Evolutionary conservation across 345 rosid genomes (phyloP), one percentile per base, ranked within the genome.

Genomic region (Anacardium occidentale): DNA sequence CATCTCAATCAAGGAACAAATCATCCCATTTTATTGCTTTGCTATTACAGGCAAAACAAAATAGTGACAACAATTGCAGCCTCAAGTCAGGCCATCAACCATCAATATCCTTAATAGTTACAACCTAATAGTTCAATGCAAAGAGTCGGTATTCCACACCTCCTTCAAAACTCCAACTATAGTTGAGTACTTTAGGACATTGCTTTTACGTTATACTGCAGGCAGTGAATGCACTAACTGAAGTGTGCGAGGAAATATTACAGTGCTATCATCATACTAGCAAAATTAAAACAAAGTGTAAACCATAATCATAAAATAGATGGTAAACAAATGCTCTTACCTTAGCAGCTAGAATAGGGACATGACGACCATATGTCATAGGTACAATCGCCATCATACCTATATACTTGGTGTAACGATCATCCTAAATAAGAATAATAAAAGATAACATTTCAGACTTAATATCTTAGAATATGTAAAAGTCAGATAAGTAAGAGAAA

Each of bases 301-400:
- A 29, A 18, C 10, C 32, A n/a, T 22, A 42, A 42, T 45, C n/a
- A 63, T 21, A 22, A 51, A 22, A 24, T 57, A 69, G 50, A 40
- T 53, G 20, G 65, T 13, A 51, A 11, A 64, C 11, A 21, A 74
- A 69, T 55, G 21, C 66, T 44, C 58, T 70, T 68, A 94, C 98
- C 98, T 80, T 92, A 76, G 92, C 95, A 44, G 90, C 70, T 51
- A 94, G 90, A 69, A 94, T 92, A 70, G 95, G 98, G 76, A 94
- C 95, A 81, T 89, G 95, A 21, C 97, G 98, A 42, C 98, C 98
- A 78, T 89, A 94, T 67, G 98, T 94, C 98, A 94, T 86, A 67
- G 98, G 98, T 70, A 94, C 98, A 79, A 94, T 92, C 50, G 92
- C 98, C 89, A 85, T 85, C 84, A 72, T 74, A 55, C 98, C 98